phyloP scores from a whole-genome alignment of 2,329 filamentous ascomycete genomes.

The Fusarium ramigenum region DNA sequence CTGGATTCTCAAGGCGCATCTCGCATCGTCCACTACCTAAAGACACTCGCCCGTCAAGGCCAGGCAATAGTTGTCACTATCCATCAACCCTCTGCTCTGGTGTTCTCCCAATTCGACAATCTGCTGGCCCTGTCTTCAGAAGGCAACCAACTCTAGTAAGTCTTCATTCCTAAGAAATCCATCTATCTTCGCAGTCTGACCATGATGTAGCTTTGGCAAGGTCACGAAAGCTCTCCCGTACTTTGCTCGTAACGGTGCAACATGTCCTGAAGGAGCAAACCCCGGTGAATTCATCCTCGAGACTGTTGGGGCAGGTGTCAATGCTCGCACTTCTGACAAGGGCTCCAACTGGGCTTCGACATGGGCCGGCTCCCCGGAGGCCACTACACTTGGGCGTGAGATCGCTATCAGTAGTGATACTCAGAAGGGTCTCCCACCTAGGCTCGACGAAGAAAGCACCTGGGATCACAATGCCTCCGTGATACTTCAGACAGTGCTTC shows the following conservation, averaged over 20 bases:
- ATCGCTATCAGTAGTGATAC: not conserved
- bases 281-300: not conserved
- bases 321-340: not conserved
- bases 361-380: not conserved
- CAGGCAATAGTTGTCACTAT: not conserved
- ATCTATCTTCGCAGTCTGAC: not conserved
- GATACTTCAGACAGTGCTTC: not conserved
- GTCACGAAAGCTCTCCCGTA: not conserved
- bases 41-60: not conserved
- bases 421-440: accelerated
- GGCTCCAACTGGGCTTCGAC: not conserved
- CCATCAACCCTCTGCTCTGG: not conserved
- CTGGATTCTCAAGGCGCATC: not conserved
- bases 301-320: not conserved
- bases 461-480: not conserved
- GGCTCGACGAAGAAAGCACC: accelerated
- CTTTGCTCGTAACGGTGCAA: not conserved
- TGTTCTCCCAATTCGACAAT: not conserved
- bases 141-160: not conserved
- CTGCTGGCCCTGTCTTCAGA: not conserved
- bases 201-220: not conserved
- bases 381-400: not conserved
- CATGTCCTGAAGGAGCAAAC: not conserved
- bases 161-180: accelerated
- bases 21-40: not conserved